phyloP scores from a whole-genome alignment of 1,139 yeast species.

The Candida sanyaensis region DNA sequence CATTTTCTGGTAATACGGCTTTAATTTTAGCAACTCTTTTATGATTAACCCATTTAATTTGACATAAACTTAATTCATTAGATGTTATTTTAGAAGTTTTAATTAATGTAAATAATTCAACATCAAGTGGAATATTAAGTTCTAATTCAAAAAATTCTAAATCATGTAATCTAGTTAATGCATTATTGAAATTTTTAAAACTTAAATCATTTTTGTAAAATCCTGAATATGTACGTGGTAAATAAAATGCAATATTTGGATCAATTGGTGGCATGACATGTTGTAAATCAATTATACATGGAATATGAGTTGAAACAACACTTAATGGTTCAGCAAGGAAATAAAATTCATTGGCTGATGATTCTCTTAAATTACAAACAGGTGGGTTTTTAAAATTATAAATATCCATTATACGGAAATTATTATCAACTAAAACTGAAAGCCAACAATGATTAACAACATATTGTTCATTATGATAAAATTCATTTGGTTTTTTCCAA shows the following conservation, averaged over 20 bases:
- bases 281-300: constrained; percentile 75
- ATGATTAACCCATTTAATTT: constrained; percentile 68
- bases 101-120: constrained; percentile 61
- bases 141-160: constrained; percentile 80
- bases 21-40: constrained; percentile 74
- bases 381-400: constrained; percentile 37
- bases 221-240: constrained; percentile 86
- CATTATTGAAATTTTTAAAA: constrained; percentile 72
- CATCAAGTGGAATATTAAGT: constrained; percentile 65
- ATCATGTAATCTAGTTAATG: constrained; percentile 71
- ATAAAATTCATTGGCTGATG: constrained; percentile 55
- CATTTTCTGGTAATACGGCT: constrained; percentile 72
- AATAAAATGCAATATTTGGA: constrained; percentile 71
- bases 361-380: constrained; percentile 35
- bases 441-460: constrained; percentile 88
- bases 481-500: constrained; percentile 73
- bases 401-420: constrained; percentile 75
- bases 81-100: constrained; percentile 53
- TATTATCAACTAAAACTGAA: constrained; percentile 70
- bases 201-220: constrained; percentile 61
- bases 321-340: constrained; percentile 77
- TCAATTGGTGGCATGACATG: constrained; percentile 85
- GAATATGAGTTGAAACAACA: constrained; percentile 83
- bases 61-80: constrained; percentile 67
- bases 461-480: constrained; percentile 52